Conservation (phyloP, 2,329 filamentous ascomycete species). For the Exutisphaerella laricina region DNA sequence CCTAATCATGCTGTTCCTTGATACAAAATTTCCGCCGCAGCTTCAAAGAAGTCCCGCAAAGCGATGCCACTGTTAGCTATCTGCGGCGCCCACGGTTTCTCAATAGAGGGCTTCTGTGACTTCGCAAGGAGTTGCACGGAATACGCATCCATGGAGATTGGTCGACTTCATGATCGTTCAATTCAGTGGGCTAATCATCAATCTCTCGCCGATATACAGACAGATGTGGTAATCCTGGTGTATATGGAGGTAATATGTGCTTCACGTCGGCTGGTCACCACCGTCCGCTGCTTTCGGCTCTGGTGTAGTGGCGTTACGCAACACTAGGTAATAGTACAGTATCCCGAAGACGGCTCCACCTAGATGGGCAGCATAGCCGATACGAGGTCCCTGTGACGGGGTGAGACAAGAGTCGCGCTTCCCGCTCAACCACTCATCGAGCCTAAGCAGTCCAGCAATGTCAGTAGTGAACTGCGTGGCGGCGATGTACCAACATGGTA, state of each 20-base stretch:
- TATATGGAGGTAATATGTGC: no score
- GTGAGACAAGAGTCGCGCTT: not conserved
- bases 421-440: constrained; percentile 1
- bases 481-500: not conserved
- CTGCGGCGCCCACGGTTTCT: constrained; percentile 10
- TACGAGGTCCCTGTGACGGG: not conserved
- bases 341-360: constrained; percentile 9
- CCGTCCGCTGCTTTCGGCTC: no score
- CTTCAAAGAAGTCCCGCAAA: constrained; percentile 27
- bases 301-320: no score
- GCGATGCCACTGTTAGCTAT: constrained; percentile 25
- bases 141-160: constrained; percentile 33
- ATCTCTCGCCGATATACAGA: constrained; percentile 34
- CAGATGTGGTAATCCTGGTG: no score
- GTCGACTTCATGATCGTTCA: constrained; percentile 36
- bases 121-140: constrained; percentile 20
- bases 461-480: not conserved
- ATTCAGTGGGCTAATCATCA: constrained; percentile 31
- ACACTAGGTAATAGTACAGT: constrained; percentile 11
- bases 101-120: constrained; percentile 21
- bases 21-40: constrained; percentile 19
- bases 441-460: not conserved
- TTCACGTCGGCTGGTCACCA: no score
- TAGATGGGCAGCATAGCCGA: constrained; percentile 10
- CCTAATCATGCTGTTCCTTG: constrained; percentile 29